Evolutionary conservation across 441 rosid species (phyloP).

Genomic region (Populus trichocarpa): DNA sequence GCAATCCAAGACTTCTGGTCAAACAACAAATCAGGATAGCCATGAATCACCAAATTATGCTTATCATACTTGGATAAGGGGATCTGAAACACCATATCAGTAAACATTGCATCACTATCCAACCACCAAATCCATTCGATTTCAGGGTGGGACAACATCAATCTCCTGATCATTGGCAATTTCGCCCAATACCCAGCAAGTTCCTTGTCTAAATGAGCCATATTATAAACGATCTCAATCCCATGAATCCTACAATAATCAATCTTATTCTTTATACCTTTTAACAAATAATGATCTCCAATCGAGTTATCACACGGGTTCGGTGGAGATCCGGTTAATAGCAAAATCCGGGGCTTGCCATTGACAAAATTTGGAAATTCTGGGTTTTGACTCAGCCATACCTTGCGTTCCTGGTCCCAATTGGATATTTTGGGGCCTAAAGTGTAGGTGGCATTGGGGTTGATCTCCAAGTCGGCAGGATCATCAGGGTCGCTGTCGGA

Average conservation of each 20-base stretch:
- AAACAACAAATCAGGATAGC: slow-evolving; percentile 81
- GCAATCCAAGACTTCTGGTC: slow-evolving; percentile 95
- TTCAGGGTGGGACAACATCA: slow-evolving; percentile 90
- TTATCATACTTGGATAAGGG: slow-evolving; percentile 57
- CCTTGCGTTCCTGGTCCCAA: slow-evolving; percentile 80
- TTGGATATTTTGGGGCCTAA: slow-evolving; percentile 70
- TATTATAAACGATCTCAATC: slow-evolving; percentile 89
- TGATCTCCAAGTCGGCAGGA: slow-evolving; percentile 40
- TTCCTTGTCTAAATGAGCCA: slow-evolving; percentile 95
- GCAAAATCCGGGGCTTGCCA: slow-evolving; percentile 69
- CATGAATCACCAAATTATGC: slow-evolving; percentile 81
- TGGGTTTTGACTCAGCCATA: slow-evolving; percentile 68
- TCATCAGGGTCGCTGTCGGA: slow-evolving; percentile 71
- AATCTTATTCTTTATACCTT: slow-evolving; percentile 87
- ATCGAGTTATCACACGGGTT: slow-evolving; percentile 92
- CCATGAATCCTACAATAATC: slow-evolving; percentile 97
- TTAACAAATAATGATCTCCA: slow-evolving; percentile 89
- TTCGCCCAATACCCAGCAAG: slow-evolving; percentile 97
- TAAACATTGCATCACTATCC: slow-evolving; percentile 96
- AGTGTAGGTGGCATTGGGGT: slow-evolving; percentile 56
- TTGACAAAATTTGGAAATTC: slow-evolving; percentile 71
- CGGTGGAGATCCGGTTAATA: slow-evolving; percentile 86
- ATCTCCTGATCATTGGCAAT: slow-evolving; percentile 80
- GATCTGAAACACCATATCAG: slow-evolving; percentile 90
- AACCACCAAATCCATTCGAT: slow-evolving; percentile 99